These are phyloP conservation scores for Boechera divaricarpa DNA, from an alignment of 345 rosid genomes.

Conservation along the genomic window DNA sequence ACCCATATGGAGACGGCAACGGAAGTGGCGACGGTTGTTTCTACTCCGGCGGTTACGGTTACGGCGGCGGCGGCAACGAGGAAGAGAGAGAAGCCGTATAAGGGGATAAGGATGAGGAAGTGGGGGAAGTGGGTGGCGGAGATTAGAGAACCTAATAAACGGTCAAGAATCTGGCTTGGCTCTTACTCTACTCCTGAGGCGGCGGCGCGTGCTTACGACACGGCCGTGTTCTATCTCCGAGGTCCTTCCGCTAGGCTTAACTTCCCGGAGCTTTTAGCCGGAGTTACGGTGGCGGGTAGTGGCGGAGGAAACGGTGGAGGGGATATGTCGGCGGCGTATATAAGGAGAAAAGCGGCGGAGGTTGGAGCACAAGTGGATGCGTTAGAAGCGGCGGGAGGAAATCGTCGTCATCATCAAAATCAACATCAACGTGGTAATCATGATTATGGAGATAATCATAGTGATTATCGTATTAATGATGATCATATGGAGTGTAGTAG, in stretches of 20 bases:
- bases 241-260: constrained; percentile 96
- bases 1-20: constrained; percentile 51
- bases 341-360: constrained; percentile 89
- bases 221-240: constrained; percentile 84
- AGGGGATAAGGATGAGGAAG: constrained; percentile 99
- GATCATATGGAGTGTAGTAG: constrained; percentile 30
- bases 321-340: constrained; percentile 91
- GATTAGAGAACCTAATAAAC: constrained; percentile 94
- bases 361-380: constrained; percentile 97
- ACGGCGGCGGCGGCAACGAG: constrained; percentile 32
- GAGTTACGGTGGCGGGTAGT: constrained; percentile 51
- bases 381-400: constrained; percentile 58
- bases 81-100: constrained; percentile 66
- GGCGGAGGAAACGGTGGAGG: constrained; percentile 42
- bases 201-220: constrained; percentile 98
- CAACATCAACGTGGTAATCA: constrained; percentile 31
- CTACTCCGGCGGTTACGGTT: constrained; percentile 8
- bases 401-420: constrained; percentile 22
- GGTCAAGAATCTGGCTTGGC: constrained; percentile 98
- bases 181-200: constrained; percentile 95
- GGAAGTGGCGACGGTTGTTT: constrained; percentile 37
- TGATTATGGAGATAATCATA: constrained; percentile 32
- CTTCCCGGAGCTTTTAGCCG: constrained; percentile 78
- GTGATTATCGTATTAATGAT: constrained; percentile 32
- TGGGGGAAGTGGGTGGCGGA: constrained; percentile 99